Evolutionary conservation across 108 stramenopile species (phyloP), one percentile per base, ranked within the genome.

Genomic region (Thalassiosira profunda): DNA sequence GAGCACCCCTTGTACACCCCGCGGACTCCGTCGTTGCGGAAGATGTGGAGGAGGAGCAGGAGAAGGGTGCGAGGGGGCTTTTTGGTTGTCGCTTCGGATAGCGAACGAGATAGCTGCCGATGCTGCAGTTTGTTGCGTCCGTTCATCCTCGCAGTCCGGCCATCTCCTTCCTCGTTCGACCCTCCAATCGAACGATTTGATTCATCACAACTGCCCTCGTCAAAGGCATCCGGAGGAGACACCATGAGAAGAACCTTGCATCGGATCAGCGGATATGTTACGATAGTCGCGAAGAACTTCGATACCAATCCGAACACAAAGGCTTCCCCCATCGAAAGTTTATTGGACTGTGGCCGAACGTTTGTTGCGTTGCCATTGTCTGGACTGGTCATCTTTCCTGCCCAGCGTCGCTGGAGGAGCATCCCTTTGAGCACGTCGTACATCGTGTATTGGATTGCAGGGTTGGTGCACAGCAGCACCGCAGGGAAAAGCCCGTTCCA

Each of bases 201-300:
- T 66, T 58, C 54, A 3, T 52, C 41, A 60, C 37, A 17, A 12
- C 58, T 30, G 9, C 47, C 70, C 11, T 33, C 36, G 10, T 43
- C 46, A 34, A 63, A 51, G 37, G 56, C 33, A 17, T 63, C 47
- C 26, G 49, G 40, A 24, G 66, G 28, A 25, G 57, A 52, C 5
- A 90, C 86, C 95, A 98, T 97, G 68, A 98, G 53, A 35, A 97
- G 67, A 34, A 97, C 90, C 70, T 98, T 98, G 24, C 93, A 92
- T 36, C 97, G 89, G 54, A 98, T 97, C 17, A 98, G 68, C 0
- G 97, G 97, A 74, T 98, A 98, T 8, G 97, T 98, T 23, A 84
- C 59, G 4, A 96, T 70, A 15, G 97, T 98, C 9, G 97, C 97
- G 17, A 88, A 53, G 60, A 92, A 88, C 48, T 96, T 96, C 7